A percentile compares a stretch with the other conserved stretches of the same genome.
Conservation (phyloP, 805 yeast genomes). For the Metschnikowia corniflorae region DNA sequence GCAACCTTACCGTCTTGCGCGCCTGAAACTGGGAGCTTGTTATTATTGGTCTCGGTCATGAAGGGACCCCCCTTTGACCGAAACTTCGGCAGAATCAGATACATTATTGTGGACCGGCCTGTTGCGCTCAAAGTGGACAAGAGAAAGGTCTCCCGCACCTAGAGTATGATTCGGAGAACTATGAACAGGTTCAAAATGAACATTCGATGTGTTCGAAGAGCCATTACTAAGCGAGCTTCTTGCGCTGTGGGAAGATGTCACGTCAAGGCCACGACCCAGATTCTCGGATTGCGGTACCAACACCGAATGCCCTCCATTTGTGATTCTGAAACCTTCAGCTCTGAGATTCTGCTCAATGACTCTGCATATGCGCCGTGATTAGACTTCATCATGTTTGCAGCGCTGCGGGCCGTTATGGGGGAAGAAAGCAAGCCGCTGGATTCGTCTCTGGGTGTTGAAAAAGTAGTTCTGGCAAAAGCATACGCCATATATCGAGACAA, state of each 20-base stretch:
- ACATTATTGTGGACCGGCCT: slow-evolving; percentile 1
- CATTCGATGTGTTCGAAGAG: slow-evolving; percentile 23
- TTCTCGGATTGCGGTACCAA: background rate
- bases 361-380: slow-evolving; percentile 8
- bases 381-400: slow-evolving; percentile 28
- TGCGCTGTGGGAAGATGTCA: background rate
- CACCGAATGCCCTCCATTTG: background rate
- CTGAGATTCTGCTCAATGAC: background rate
- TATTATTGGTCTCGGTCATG: slow-evolving; percentile 19
- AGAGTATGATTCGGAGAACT: slow-evolving; percentile 45
- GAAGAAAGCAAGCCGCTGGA: slow-evolving; percentile 40
- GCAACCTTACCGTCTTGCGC: slow-evolving; percentile 19
- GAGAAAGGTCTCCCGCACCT: slow-evolving; percentile 46
- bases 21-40: slow-evolving; percentile 19
- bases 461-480: too few relatives aligned
- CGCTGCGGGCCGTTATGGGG: slow-evolving; percentile 45
- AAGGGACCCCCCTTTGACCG: slow-evolving; percentile 10
- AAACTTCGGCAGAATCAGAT: slow-evolving; percentile 4
- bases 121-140: slow-evolving; percentile 25
- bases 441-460: slow-evolving; percentile 11
- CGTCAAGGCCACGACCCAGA: slow-evolving; percentile 1
- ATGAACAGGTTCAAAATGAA: slow-evolving; percentile 47
- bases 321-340: background rate
- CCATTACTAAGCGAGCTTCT: slow-evolving; percentile 1
- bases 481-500: too few relatives aligned